These are phyloP conservation scores for Trichophyton rubrum DNA, from an alignment of 2,329 filamentous ascomycete species.

Conservation along the genomic window DNA sequence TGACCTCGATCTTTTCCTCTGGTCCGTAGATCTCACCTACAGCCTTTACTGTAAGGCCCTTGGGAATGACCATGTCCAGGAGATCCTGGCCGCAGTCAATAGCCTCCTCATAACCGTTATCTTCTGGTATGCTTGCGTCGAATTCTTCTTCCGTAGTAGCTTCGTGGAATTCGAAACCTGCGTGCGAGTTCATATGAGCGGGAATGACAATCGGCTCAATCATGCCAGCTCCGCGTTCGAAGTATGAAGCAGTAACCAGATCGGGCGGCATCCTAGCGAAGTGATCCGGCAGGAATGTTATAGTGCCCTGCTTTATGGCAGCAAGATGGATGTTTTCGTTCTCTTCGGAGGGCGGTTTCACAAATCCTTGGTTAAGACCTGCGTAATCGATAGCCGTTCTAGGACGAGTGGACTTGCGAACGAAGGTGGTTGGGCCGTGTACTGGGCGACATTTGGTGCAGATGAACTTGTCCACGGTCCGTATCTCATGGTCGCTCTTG, in stretches of 20 bases:
- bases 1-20: constrained; percentile 51
- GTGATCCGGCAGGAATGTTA: constrained; percentile 47
- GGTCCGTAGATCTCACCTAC: constrained; percentile 53
- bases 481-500: constrained; percentile 50
- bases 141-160: constrained; percentile 24
- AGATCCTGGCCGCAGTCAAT: constrained; percentile 52
- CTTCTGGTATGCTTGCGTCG: constrained; percentile 28
- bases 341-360: constrained; percentile 53
- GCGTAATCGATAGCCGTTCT: constrained; percentile 57
- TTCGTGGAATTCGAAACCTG: constrained; percentile 21
- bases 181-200: constrained; percentile 45
- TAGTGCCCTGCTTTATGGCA: constrained; percentile 52
- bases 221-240: constrained; percentile 52
- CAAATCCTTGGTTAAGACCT: constrained; percentile 52
- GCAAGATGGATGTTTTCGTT: constrained; percentile 57
- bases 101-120: constrained; percentile 29
- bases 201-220: constrained; percentile 56
- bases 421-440: constrained; percentile 52
- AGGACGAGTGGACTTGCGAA: constrained; percentile 53
- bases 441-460: constrained; percentile 47
- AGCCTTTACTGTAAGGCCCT: constrained; percentile 49
- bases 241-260: constrained; percentile 49
- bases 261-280: constrained; percentile 54
- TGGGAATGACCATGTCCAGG: constrained; percentile 56
- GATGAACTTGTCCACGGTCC: constrained; percentile 56